phyloP scores from a whole-genome alignment of 495 filamentous ascomycete genomes.

The Penicillium dipodomyicola region DNA sequence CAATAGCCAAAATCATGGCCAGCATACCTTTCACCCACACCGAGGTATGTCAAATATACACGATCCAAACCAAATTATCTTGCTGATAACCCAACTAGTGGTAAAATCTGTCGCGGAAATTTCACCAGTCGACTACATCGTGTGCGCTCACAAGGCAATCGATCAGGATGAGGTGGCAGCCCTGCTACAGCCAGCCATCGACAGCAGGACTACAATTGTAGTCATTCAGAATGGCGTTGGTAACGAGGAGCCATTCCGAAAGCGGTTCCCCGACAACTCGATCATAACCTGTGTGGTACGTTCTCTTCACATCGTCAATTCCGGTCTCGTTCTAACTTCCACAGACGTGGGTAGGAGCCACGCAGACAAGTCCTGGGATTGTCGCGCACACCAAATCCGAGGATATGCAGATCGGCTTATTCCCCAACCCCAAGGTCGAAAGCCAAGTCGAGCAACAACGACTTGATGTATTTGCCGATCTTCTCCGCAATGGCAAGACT shows the following conservation, averaged over 20 bases:
- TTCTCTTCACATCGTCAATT: not conserved
- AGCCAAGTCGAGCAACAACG: conserved; percentile 25
- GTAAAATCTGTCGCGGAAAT: conserved; percentile 42
- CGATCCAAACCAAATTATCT: not conserved
- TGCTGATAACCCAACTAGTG: conserved; percentile 27
- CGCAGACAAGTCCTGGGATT: conserved; percentile 43
- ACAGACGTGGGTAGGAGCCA: conserved; percentile 52
- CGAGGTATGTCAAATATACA: conserved; percentile 25
- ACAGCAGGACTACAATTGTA: conserved; percentile 47
- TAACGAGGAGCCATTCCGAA: conserved; percentile 61
- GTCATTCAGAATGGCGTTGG: conserved; percentile 71
- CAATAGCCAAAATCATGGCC: conserved; percentile 47
- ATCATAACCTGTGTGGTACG: conserved; percentile 59
- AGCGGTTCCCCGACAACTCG: conserved; percentile 50
- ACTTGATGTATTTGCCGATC: conserved; percentile 37
- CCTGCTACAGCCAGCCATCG: conserved; percentile 40
- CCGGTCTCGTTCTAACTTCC: not conserved
- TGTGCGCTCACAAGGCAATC: conserved; percentile 53
- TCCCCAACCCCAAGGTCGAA: conserved; percentile 34
- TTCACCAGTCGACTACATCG: conserved; percentile 38
- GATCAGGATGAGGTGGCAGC: conserved; percentile 37
- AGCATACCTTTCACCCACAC: conserved; percentile 41
- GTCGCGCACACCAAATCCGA: conserved; percentile 48
- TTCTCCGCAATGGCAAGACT: conserved; percentile 41
- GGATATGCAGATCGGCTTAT: conserved; percentile 47